phyloP scores from a whole-genome alignment of 2,329 filamentous ascomycete species.

The Talaromyces sp. region DNA sequence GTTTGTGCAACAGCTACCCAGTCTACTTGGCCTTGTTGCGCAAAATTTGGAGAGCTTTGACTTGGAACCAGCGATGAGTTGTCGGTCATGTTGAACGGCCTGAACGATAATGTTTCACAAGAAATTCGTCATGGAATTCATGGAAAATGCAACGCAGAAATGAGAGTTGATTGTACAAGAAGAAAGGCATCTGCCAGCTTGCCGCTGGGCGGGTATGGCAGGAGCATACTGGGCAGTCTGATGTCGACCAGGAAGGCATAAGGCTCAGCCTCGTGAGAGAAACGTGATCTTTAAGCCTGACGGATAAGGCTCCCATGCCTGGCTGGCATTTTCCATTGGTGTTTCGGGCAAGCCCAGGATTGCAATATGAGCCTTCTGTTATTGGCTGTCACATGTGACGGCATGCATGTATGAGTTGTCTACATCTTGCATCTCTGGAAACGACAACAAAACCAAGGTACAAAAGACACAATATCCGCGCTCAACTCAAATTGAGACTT shows the following conservation, averaged over 20 bases:
- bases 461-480: not conserved
- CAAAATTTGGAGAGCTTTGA: not conserved
- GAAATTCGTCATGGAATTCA: not conserved
- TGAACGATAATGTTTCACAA: not conserved
- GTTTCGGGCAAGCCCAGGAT: not conserved
- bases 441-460: no score
- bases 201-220: not conserved
- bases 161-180: not conserved
- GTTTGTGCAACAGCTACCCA: not conserved
- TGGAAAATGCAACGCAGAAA: not conserved
- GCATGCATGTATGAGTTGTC: conserved; percentile 2
- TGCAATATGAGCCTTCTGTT: not conserved
- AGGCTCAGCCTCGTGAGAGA: not conserved
- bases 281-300: not conserved
- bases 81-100: not conserved
- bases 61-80: not conserved
- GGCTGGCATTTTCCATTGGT: not conserved
- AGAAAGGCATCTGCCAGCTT: not conserved
- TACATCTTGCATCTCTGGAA: not conserved
- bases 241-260: not conserved
- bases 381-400: not conserved
- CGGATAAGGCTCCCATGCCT: not conserved
- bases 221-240: not conserved
- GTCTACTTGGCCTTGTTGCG: not conserved
- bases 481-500: not conserved